A percentile compares a stretch with the other conserved stretches of the same genome.
phyloP scores from a whole-genome alignment of 805 yeast genomes.

The Kuraishia ogatae region DNA sequence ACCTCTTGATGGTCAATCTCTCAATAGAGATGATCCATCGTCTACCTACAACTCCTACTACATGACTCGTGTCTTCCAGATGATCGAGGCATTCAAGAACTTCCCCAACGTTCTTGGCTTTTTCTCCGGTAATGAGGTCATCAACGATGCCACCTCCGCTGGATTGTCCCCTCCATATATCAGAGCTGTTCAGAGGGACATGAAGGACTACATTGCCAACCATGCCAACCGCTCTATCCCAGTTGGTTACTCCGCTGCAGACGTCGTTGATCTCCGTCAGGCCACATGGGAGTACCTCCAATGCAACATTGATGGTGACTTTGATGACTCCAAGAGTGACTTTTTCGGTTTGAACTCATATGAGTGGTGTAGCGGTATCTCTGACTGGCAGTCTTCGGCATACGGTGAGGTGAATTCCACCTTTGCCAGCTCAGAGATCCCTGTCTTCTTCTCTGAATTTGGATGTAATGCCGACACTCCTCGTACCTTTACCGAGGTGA shows the following conservation, averaged over 20 bases:
- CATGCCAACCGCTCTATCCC: slow-evolving; percentile 73
- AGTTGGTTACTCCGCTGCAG: slow-evolving; percentile 96
- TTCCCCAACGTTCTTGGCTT: slow-evolving; percentile 85
- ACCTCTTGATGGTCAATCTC: slow-evolving; percentile 56
- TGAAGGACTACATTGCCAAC: slow-evolving; percentile 68
- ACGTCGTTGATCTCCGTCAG: slow-evolving; percentile 57
- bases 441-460: slow-evolving; percentile 63
- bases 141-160: slow-evolving; percentile 67
- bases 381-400: slow-evolving; percentile 62
- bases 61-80: slow-evolving; percentile 71
- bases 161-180: slow-evolving; percentile 63
- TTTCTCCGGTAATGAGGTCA: slow-evolving; percentile 87
- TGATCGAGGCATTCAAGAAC: slow-evolving; percentile 75
- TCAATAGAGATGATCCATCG: slow-evolving; percentile 64
- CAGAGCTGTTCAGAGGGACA: slow-evolving; percentile 88
- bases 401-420: slow-evolving; percentile 52
- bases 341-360: slow-evolving; percentile 93
- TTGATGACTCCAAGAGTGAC: slow-evolving; percentile 63
- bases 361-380: slow-evolving; percentile 85
- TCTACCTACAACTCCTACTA: slow-evolving; percentile 65
- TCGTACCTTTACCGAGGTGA: slow-evolving; percentile 79
- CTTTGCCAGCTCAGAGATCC: slow-evolving; percentile 51
- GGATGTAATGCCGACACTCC: slow-evolving; percentile 79
- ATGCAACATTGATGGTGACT: slow-evolving; percentile 59
- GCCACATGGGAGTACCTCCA: slow-evolving; percentile 75